Conservation (phyloP, 1,139 yeast species). For the Blastobotrys indianensis region DNA sequence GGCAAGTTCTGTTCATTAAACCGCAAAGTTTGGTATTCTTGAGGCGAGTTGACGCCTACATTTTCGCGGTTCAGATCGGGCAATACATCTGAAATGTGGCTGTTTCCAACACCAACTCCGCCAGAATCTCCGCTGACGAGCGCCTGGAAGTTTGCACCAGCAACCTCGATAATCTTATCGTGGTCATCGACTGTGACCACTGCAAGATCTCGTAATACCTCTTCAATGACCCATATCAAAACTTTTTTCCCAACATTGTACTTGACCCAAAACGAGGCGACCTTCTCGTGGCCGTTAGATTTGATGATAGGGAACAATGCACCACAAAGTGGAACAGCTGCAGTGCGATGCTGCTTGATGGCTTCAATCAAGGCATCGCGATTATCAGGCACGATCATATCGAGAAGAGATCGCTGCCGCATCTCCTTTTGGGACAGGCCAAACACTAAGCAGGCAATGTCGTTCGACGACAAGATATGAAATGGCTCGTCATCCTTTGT, state of each 20-base stretch:
- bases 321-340: conserved; percentile 48
- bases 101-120: not conserved
- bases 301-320: conserved; percentile 46
- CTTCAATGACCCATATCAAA: conserved; percentile 81
- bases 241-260: conserved; percentile 49
- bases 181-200: conserved; percentile 40
- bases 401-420: conserved; percentile 60
- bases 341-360: conserved; percentile 2
- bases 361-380: conserved; percentile 5
- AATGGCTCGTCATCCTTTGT: conserved; percentile 74
- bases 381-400: conserved; percentile 38
- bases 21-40: not conserved
- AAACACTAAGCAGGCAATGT: conserved; percentile 80
- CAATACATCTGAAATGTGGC: not conserved
- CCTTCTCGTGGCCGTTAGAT: conserved; percentile 34
- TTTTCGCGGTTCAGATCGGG: not conserved
- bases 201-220: conserved; percentile 75
- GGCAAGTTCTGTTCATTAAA: conserved; percentile 2
- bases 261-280: conserved; percentile 71
- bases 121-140: not conserved
- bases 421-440: conserved; percentile 69
- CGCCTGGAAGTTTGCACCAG: conserved; percentile 1
- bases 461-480: conserved; percentile 78
- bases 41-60: not conserved
- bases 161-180: not conserved